These are phyloP conservation scores for Rhodofomes roseus DNA, from an alignment of 1,284 basidiomycete genomes.

Conservation along the genomic window DNA sequence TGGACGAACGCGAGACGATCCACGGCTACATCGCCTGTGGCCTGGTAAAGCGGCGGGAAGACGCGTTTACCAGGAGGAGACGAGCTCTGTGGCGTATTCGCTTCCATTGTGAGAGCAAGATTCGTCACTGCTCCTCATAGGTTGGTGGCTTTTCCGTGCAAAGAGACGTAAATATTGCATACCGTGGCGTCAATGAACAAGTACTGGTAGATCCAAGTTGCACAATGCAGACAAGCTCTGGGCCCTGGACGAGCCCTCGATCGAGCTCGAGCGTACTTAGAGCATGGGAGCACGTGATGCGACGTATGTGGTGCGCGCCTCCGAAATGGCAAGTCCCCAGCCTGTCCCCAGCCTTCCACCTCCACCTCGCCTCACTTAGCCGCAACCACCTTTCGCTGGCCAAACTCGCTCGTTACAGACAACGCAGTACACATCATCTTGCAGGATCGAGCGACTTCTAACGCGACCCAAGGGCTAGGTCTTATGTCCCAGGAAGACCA, in stretches of 20 bases:
- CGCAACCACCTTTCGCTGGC: neutral
- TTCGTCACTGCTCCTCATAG: no score
- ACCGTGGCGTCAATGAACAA: neutral
- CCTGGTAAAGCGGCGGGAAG: constrained; percentile 53
- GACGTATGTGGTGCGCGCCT: neutral
- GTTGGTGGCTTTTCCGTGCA: no score
- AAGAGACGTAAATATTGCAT: no score
- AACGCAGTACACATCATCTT: neutral
- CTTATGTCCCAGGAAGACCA: constrained; percentile 26
- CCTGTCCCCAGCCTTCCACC: neutral
- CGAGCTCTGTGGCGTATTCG: neutral
- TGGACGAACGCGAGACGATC: constrained; percentile 90
- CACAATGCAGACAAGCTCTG: neutral
- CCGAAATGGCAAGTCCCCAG: neutral
- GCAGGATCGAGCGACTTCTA: neutral
- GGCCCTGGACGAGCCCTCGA: no score
- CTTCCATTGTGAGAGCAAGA: neutral
- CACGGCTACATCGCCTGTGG: constrained; percentile 49
- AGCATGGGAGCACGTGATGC: neutral
- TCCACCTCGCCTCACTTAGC: neutral
- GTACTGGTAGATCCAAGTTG: neutral
- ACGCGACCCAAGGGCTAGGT: constrained; percentile 7
- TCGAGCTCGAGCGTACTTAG: no score
- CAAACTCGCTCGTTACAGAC: neutral
- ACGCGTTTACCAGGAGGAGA: constrained; percentile 21